These are phyloP conservation scores for Lachancea fermentati DNA, from an alignment of 805 yeast species.

Conservation along the genomic window DNA sequence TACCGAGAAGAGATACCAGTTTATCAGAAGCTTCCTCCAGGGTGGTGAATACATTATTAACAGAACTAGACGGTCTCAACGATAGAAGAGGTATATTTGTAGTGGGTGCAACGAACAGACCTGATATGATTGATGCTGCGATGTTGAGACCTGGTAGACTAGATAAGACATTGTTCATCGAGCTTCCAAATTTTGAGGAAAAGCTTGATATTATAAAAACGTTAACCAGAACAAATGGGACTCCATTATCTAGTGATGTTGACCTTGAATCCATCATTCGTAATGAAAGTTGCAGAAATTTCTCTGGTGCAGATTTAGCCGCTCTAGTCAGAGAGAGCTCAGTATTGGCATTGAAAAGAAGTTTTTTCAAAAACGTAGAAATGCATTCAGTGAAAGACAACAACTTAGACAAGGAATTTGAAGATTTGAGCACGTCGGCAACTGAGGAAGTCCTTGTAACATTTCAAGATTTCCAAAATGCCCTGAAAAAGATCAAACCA, in stretches of 20 bases:
- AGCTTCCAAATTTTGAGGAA: slow-evolving; percentile 75
- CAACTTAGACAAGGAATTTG: slow-evolving; percentile 37
- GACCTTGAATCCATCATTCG: slow-evolving; percentile 57
- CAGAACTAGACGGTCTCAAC: slow-evolving; percentile 91
- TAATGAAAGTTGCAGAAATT: slow-evolving; percentile 79
- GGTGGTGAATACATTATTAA: slow-evolving; percentile 89
- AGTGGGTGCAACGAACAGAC: slow-evolving; percentile 94
- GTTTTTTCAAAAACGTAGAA: slow-evolving; percentile 50
- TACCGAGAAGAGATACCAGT: slow-evolving; percentile 87
- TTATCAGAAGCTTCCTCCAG: slow-evolving; percentile 86
- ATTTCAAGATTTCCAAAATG: slow-evolving; percentile 58
- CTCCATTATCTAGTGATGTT: slow-evolving; percentile 66
- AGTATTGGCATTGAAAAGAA: slow-evolving; percentile 74
- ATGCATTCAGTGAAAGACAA: slow-evolving; percentile 42
- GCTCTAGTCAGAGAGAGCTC: slow-evolving; percentile 94
- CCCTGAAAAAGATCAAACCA: slow-evolving; percentile 74
- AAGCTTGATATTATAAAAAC: slow-evolving; percentile 78
- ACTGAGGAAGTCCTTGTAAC: slow-evolving; percentile 48
- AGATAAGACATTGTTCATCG: slow-evolving; percentile 88
- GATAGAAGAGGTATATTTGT: slow-evolving; percentile 92
- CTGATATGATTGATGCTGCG: slow-evolving; percentile 97
- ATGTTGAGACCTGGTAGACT: slow-evolving; percentile 96
- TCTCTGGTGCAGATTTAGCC: slow-evolving; percentile 94
- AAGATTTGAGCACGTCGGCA: slow-evolving; percentile 34
- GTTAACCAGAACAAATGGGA: slow-evolving; percentile 59